Conservation (phyloP, 2,329 filamentous ascomycete species). For the Fusarium sp. region DNA sequence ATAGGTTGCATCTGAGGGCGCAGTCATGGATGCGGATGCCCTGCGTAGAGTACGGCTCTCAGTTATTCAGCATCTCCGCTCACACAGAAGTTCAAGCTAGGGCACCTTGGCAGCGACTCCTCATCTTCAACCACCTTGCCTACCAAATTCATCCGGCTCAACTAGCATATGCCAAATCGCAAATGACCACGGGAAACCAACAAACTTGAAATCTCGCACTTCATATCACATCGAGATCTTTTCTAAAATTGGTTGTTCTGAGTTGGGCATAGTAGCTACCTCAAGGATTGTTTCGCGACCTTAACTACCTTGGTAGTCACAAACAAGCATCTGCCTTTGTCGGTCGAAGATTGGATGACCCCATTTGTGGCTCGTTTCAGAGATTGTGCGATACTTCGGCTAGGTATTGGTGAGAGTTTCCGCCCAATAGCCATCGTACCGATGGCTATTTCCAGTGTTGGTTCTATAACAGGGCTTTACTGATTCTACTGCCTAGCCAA, state of each 20-base stretch:
- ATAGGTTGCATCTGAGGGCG: slow-evolving; percentile 20
- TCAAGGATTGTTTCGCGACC: slow-evolving; percentile 6
- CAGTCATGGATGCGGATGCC: slow-evolving; percentile 11
- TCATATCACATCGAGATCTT: slow-evolving; percentile 2
- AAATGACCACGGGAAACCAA: neutral
- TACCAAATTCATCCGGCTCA: neutral
- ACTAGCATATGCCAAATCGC: neutral
- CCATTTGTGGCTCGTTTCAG: slow-evolving; percentile 16
- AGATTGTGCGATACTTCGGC: slow-evolving; percentile 9
- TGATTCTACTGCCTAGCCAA: slow-evolving; percentile 1
- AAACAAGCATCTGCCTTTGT: slow-evolving; percentile 14
- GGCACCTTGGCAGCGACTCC: slow-evolving; percentile 14
- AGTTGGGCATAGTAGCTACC: slow-evolving; percentile 6
- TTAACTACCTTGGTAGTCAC: slow-evolving; percentile 8
- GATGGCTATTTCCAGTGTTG: neutral
- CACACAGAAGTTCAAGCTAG: slow-evolving; percentile 5
- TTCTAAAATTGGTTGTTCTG: slow-evolving; percentile 7
- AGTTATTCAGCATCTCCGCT: slow-evolving; percentile 16
- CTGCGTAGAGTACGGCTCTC: slow-evolving; percentile 25
- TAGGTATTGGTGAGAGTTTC: slow-evolving; percentile 36
- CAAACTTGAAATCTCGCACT: slow-evolving; percentile 1
- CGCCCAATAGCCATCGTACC: slow-evolving; percentile 14
- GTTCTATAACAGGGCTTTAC: slow-evolving; percentile 3
- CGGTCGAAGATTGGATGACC: slow-evolving; percentile 28
- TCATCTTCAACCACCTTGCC: neutral